Base-by-base conservation (phyloP, 2,329 filamentous ascomycete species). In the Ilyonectria robusta region DNA sequence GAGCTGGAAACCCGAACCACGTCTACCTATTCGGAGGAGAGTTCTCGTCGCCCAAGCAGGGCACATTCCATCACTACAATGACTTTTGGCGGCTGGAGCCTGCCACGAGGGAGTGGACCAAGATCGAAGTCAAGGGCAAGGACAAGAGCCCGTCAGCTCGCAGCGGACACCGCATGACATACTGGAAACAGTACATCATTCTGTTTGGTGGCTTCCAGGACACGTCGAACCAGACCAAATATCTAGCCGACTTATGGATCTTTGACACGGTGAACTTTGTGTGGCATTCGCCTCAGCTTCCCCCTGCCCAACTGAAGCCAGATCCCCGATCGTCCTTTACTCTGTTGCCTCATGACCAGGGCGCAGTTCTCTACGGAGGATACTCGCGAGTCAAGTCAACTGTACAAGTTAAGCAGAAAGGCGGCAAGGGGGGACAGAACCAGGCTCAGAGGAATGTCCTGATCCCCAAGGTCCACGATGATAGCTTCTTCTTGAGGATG, bases 1-100 rank as follows among this genome's bases (percentile, higher is more conserved):
- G 94, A 65, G 94, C 93, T 64, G 93, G 93, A 54, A 97, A 98
- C 81, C 85, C 92, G 17, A 93, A 92, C 69, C 91, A 93, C 37
- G 89, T 98, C 59, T 99, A 97, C 79, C 84, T 99, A 17, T 98
- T 98, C 77, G 96, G 96, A 70, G 96, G 95, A 68, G 96, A 99
- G 82, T 99, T 99, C 80, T 97, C 93, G 65, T 95, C 92, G 31
- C 96, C 96, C 2, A 98, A 98, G 79, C 96, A 98, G 81, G 96
- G 96, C 4, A 98, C 95, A 0, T 99, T 99, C 77, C 98, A 99
- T 80, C 96, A 99, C 81, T 99, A 99, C 84, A 97, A 97, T 77
- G 96, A 98, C 82, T 98, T 99, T 80, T 99, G 96, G 95, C 88
- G 92, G 56, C 87, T 98, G 48, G 95, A 98, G 77, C 93, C 95